Conservation (phyloP, 192 early-diverging fungal species). For the Coemansia sp. region DNA sequence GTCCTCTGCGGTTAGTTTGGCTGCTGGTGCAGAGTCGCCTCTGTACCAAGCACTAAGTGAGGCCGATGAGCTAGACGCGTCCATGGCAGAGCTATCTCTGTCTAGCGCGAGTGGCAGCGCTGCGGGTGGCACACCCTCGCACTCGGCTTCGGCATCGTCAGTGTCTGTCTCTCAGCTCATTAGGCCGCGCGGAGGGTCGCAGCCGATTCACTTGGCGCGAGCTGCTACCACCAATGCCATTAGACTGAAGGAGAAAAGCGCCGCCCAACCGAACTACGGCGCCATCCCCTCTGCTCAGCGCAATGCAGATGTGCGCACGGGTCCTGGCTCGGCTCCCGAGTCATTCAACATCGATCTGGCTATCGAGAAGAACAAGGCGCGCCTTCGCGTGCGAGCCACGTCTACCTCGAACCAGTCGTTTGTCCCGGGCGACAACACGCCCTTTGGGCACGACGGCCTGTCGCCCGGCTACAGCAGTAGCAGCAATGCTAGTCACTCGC, state of each 20-base stretch:
- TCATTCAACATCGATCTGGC: conserved; percentile 35
- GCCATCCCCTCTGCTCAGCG: not conserved
- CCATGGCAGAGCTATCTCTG: conserved; percentile 8
- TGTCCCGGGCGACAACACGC: conserved; percentile 10
- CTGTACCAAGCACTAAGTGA: conserved; percentile 6
- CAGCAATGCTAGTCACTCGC: conserved; percentile 15
- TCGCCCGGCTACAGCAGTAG: conserved; percentile 15
- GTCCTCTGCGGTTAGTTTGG: not conserved
- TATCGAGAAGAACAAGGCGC: conserved; percentile 25
- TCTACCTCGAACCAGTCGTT: conserved; percentile 40
- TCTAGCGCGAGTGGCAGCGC: conserved; percentile 13
- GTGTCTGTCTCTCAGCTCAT: conserved; percentile 16
- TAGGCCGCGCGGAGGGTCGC: conserved; percentile 51
- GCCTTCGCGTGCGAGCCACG: conserved; percentile 37
- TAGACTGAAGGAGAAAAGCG: conserved; percentile 41
- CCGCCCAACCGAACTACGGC: conserved; percentile 5
- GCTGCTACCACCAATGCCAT: conserved; percentile 56
- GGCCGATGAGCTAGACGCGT: not conserved
- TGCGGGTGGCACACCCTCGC: conserved; percentile 7
- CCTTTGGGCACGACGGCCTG: conserved; percentile 8
- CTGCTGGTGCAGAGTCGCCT: not conserved
- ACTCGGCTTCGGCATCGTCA: conserved; percentile 11
- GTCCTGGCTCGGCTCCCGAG: conserved; percentile 50
- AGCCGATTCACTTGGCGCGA: conserved; percentile 46
- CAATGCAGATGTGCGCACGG: not conserved